Conservation (phyloP, 768 basidiomycete genomes). For the Trametes coccinea region DNA sequence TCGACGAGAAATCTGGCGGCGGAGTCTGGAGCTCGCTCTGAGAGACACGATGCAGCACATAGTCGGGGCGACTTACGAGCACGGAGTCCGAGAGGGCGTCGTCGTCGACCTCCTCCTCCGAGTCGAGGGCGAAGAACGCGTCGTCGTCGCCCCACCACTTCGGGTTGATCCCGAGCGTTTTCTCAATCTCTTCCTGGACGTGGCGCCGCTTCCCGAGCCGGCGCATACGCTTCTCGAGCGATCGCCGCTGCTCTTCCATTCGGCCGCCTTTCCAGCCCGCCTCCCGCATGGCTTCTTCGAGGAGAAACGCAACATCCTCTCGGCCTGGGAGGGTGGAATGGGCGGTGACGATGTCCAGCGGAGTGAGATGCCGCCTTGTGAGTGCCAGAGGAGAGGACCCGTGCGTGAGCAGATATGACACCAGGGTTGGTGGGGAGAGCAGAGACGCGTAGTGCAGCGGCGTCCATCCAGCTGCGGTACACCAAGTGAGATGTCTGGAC, state of each 20-base stretch:
- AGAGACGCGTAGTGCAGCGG: conserved; percentile 91
- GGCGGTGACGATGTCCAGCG: conserved; percentile 87
- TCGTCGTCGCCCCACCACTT: conserved; percentile 66
- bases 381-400: conserved; percentile 81
- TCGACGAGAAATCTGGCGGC: conserved; percentile 71
- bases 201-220: conserved; percentile 52
- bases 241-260: conserved; percentile 67
- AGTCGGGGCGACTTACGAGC: conserved; percentile 18
- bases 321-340: conserved; percentile 80
- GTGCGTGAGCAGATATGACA: conserved; percentile 91
- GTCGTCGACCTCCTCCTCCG: conserved; percentile 50
- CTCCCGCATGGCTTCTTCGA: conserved; percentile 86
- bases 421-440: conserved; percentile 83
- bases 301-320: conserved; percentile 80
- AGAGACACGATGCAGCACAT: conserved; percentile 20
- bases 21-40: conserved; percentile 56
- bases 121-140: conserved; percentile 33
- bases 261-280: conserved; percentile 80
- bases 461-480: conserved; percentile 82
- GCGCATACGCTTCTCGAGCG: conserved; percentile 57
- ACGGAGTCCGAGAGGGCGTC: conserved; percentile 38
- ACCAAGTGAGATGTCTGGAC: background rate
- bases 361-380: conserved; percentile 78
- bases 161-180: conserved; percentile 53
- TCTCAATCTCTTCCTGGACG: conserved; percentile 60